Conservation (phyloP, 768 basidiomycete genomes). For the Suillus subaureus region DNA sequence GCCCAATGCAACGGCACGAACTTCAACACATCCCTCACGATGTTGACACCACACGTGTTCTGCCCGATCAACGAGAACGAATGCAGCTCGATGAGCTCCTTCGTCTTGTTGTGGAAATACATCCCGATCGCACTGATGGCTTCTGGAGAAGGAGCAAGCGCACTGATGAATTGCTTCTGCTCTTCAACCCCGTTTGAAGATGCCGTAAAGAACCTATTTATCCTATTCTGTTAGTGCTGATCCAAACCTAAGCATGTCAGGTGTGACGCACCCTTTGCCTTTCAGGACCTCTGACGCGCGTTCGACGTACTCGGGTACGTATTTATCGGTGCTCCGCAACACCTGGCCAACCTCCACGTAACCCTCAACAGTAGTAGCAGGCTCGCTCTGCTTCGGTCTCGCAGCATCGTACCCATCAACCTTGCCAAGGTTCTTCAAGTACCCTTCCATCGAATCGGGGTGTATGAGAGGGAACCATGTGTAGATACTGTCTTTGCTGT, state of each 20-base stretch:
- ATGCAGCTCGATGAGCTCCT: slow-evolving; percentile 52
- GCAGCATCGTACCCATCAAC: slow-evolving; percentile 55
- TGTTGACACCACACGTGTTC: slow-evolving; percentile 56
- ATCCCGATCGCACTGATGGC: slow-evolving; percentile 50
- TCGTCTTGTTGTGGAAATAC: slow-evolving; percentile 70
- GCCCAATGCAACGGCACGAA: slow-evolving; percentile 70
- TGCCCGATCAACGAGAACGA: slow-evolving; percentile 63
- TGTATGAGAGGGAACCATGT: slow-evolving; percentile 92
- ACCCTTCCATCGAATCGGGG: slow-evolving; percentile 63
- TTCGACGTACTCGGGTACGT: slow-evolving; percentile 50
- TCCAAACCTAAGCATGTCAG: not conserved
- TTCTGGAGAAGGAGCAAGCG: slow-evolving; percentile 50
- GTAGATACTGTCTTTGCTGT: slow-evolving; percentile 68
- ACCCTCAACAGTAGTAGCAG: slow-evolving; percentile 38
- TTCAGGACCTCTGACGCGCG: slow-evolving; percentile 56
- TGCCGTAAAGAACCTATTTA: slow-evolving; percentile 65
- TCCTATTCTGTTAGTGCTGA: slow-evolving; percentile 8
- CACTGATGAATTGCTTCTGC: slow-evolving; percentile 50
- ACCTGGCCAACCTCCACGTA: slow-evolving; percentile 58
- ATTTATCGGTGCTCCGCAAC: slow-evolving; percentile 46
- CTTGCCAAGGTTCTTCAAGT: slow-evolving; percentile 58
- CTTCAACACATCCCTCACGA: slow-evolving; percentile 70
- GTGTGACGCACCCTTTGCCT: slow-evolving; percentile 54
- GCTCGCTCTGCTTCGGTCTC: slow-evolving; percentile 42
- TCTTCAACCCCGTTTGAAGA: slow-evolving; percentile 39